Evolutionary conservation across 805 yeast genomes (phyloP).

Genomic region (Millerago galiae): DNA sequence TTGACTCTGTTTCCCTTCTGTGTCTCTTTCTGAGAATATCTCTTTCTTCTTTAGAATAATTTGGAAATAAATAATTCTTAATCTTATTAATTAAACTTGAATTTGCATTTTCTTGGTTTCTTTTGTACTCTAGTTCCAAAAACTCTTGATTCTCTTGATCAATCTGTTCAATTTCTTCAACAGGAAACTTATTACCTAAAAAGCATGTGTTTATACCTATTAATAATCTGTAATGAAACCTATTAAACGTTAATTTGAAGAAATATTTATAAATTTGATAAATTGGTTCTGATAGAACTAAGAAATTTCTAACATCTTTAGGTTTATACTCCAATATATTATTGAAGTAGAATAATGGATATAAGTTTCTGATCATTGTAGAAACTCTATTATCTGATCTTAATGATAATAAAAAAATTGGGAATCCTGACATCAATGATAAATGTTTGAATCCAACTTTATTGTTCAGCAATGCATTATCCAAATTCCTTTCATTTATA

Average conservation of each 20-base stretch:
- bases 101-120: not conserved
- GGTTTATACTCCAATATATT: not conserved
- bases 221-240: slow-evolving; percentile 30
- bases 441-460: slow-evolving; percentile 9
- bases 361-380: slow-evolving; percentile 8
- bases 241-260: slow-evolving; percentile 24
- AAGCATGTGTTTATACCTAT: slow-evolving; percentile 29
- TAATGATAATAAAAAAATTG: slow-evolving; percentile 23
- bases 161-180: slow-evolving; percentile 26
- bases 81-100: not conserved
- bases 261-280: slow-evolving; percentile 13
- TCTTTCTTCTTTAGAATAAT: slow-evolving; percentile 2
- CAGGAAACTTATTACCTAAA: slow-evolving; percentile 26
- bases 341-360: slow-evolving; percentile 19
- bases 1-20: slow-evolving; percentile 22
- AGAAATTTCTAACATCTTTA: slow-evolving; percentile 11
- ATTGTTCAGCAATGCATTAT: slow-evolving; percentile 11
- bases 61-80: slow-evolving; percentile 4
- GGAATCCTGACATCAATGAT: slow-evolving; percentile 23
- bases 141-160: slow-evolving; percentile 25
- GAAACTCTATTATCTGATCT: slow-evolving; percentile 11
- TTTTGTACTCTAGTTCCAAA: slow-evolving; percentile 3
- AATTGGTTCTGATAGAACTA: slow-evolving; percentile 9
- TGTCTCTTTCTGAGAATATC: slow-evolving; percentile 9
- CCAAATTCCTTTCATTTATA: slow-evolving; percentile 13